A percentile compares a stretch with the other conserved stretches of the same genome.
Conservation (phyloP, 352 stramenopile species). For the Phytophthora meadii region DNA sequence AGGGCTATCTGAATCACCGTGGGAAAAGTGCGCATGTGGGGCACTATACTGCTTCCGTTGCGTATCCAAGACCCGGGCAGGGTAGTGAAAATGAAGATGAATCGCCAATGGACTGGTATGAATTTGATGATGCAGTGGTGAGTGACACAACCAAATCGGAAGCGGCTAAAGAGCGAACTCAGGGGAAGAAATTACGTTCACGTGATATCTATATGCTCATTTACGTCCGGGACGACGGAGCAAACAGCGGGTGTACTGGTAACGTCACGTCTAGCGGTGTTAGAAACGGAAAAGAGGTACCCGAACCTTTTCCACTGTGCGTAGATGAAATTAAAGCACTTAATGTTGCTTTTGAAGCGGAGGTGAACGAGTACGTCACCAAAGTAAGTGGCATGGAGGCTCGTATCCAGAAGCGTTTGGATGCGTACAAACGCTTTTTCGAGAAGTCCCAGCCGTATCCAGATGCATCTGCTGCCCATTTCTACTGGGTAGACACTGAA, state of each 20-base stretch:
- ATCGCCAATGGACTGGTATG: constrained; percentile 64
- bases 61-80: constrained; percentile 45
- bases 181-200: constrained; percentile 69
- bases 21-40: constrained; percentile 84
- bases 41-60: constrained; percentile 87
- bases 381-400: constrained; percentile 54
- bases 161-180: constrained; percentile 44
- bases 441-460: constrained; percentile 58
- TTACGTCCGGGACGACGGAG: constrained; percentile 62
- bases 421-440: constrained; percentile 72
- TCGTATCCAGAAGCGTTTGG: constrained; percentile 55
- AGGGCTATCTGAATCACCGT: constrained; percentile 83
- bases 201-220: constrained; percentile 90
- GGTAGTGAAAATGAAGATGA: constrained; percentile 9
- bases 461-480: constrained; percentile 37
- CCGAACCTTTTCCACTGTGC: constrained; percentile 41
- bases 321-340: constrained; percentile 55
- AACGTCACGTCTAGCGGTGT: not conserved
- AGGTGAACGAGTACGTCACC: constrained; percentile 54
- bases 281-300: not conserved
- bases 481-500: constrained; percentile 76
- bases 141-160: constrained; percentile 48
- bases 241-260: not conserved
- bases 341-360: constrained; percentile 59
- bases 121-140: constrained; percentile 87